These are phyloP conservation scores for Podospora sp. DNA, from an alignment of 495 filamentous ascomycete species.

Conservation along the genomic window DNA sequence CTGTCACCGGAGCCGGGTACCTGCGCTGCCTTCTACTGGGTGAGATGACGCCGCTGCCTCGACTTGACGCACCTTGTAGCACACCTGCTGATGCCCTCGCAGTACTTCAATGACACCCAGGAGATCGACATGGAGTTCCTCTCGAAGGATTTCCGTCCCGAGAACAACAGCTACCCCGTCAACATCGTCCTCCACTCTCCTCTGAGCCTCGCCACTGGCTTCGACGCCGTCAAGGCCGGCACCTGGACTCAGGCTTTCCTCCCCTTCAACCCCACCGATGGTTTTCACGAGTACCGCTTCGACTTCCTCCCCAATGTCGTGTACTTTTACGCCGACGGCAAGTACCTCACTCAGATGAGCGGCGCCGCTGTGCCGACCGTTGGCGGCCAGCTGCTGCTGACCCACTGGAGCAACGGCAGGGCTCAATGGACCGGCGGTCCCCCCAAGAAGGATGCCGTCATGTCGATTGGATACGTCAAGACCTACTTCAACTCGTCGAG, in stretches of 20 bases:
- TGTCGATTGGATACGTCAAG: conserved; percentile 67
- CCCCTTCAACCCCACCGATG: conserved; percentile 62
- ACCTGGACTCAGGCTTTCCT: conserved; percentile 58
- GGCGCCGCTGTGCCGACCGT: conserved; percentile 56
- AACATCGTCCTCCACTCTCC: conserved; percentile 74
- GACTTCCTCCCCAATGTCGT: conserved; percentile 65
- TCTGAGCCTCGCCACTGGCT: conserved; percentile 54
- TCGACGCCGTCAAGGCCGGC: conserved; percentile 57
- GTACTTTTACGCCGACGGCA: conserved; percentile 66
- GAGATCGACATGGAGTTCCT: conserved; percentile 82
- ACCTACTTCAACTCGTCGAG: conserved; percentile 75
- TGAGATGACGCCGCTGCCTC: conserved; percentile 36
- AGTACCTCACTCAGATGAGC: conserved; percentile 57
- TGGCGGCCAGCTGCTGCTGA: conserved; percentile 66
- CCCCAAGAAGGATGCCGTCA: conserved; percentile 58
- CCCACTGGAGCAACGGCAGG: conserved; percentile 81
- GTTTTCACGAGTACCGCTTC: conserved; percentile 76
- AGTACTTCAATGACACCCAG: conserved; percentile 77
- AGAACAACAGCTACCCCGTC: conserved; percentile 54
- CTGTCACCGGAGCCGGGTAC: conserved; percentile 61
- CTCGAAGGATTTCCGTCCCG: conserved; percentile 58
- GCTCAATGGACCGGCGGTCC: conserved; percentile 69
- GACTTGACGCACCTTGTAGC: neutral
- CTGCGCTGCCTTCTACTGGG: conserved; percentile 79
- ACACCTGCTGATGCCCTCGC: neutral